Evolutionary conservation across 129 eudicot species (phyloP), one percentile per base, ranked within the genome.

Genomic region (Artemisia annua): DNA sequence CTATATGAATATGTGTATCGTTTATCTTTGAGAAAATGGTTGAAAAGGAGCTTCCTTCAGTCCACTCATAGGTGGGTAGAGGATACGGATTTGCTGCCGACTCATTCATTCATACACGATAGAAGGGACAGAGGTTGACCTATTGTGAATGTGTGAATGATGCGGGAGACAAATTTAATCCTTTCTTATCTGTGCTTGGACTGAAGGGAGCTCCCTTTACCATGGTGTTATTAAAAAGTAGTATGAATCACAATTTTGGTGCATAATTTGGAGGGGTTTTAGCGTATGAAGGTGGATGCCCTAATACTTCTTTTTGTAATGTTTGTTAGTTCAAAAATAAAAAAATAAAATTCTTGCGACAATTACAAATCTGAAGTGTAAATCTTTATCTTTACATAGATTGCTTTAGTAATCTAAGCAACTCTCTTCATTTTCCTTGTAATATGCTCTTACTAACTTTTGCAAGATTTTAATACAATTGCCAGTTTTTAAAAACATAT

Each of bases 191-290:
- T 77, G 64, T 88, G 90, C 89, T 86, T 88, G 95, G 95, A 83
- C 95, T 88, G 95, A 88, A 88, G 95, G 90, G 89, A 85, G 95
- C 95, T 88, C 95, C 86, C 95, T 72, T 71, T 43, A 49, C 67
- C 15, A 3, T 61, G 22, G 28, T 51, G 43, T 43, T 15, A 56
- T 66, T 8, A 44, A 24, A 20, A 14, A n/a, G 8, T 5, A 48
- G 7, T 1, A 12, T 28, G 32, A 28, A 67, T 2, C 10, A 1
- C n/a, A 49, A 15, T 3, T 0, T 12, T 5, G 18, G 0, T 30
- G 15, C n/a, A 15, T 3, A 11, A 24, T 59, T 59, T 22, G 11
- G 63, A 17, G 8, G 24, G 63, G 26, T 13, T 0, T 9, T 58
- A 60, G 44, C 2, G 65, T 19, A 0, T 13, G 18, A 2, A 24